Percentiles rank a stretch among this genome's conserved stretches.
Evolutionary conservation across 2,329 filamentous ascomycete species (phyloP).

Genomic region (Ophiocordyceps polyrhachis-furcata): DNA sequence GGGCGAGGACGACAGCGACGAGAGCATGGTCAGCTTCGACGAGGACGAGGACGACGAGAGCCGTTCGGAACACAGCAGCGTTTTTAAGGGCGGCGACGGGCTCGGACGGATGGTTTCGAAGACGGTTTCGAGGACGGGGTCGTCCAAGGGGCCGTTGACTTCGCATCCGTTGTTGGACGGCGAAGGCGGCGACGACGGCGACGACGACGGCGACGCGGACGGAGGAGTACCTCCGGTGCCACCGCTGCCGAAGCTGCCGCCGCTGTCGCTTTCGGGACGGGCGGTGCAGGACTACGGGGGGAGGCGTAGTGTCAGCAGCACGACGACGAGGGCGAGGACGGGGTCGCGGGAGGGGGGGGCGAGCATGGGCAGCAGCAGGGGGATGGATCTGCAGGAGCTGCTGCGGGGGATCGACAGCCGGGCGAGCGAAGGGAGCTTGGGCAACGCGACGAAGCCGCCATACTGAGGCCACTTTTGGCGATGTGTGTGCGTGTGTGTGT

Average conservation of each 20-base stretch:
- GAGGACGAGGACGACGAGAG: slow-evolving; percentile 18
- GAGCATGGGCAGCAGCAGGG: slow-evolving; percentile 14
- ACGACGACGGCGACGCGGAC: slow-evolving; percentile 14
- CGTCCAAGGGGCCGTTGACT: slow-evolving; percentile 21
- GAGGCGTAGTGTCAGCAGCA: slow-evolving; percentile 22
- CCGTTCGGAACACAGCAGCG: slow-evolving; percentile 48
- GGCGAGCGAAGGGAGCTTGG: slow-evolving; percentile 24
- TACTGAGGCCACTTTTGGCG: slow-evolving; percentile 21
- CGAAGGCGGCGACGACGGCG: slow-evolving; percentile 10
- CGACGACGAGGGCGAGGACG: slow-evolving; percentile 17
- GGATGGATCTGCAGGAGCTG: slow-evolving; percentile 28
- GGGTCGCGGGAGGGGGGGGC: slow-evolving; percentile 13
- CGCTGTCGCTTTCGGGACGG: slow-evolving; percentile 9
- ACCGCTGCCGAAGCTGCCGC: slow-evolving; percentile 25
- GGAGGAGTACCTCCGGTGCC: slow-evolving; percentile 35
- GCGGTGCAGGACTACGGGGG: slow-evolving; percentile 19
- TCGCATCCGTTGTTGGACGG: slow-evolving; percentile 21
- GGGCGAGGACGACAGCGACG: slow-evolving; percentile 35
- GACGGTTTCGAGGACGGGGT: slow-evolving; percentile 16
- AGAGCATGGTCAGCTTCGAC: slow-evolving; percentile 56
- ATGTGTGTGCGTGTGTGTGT: neutral
- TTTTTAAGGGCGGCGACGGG: slow-evolving; percentile 23
- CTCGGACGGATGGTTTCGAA: slow-evolving; percentile 10
- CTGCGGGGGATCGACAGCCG: slow-evolving; percentile 31
- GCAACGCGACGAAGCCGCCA: slow-evolving; percentile 28